Evolutionary conservation across 2,329 filamentous ascomycete species (phyloP), one percentile per base, ranked within the genome.

Genomic region (Trichophyton schoenleinii): DNA sequence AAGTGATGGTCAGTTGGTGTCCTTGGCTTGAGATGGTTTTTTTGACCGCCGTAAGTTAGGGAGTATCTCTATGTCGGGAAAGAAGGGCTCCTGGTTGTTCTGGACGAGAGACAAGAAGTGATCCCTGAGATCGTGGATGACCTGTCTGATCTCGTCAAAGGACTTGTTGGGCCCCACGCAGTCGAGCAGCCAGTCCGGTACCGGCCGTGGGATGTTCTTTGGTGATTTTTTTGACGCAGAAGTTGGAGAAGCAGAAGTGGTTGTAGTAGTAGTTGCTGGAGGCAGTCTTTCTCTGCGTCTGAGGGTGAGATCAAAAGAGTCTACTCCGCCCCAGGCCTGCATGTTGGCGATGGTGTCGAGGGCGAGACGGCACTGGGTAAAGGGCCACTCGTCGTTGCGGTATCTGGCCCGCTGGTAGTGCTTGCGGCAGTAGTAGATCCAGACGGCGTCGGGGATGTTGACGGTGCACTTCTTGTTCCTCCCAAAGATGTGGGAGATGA

Each of bases 401-500:
- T 91, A 91, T 0, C 86, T 80, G 49, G 80, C 81, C 5, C 88
- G 83, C 73, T 94, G 89, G 70, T 94, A 94, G 69, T 91, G 87
- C 70, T 91, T 91, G 41, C 89, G 83, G 71, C 89, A 94, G 70
- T 83, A 87, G 68, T 87, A 83, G 0, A 89, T 83, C 88, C 88
- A 92, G 1, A 89, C 81, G 22, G 82, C 73, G 4, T 81, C 75
- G 0, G 87, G 87, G 57, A 94, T 88, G 52, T 80, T 78, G 38
- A 86, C 81, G 0, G 89, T 94, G 68, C 84, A 87, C 6, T 82
- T 79, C 74, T 94, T 94, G 78, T 94, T 94, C 42, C 89, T 83
- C 22, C 89, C 89, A 67, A 92, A 92, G 61, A 91, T 82, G 68
- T 94, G 88, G 0, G 87, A 90, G 63, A 92, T 87, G 3, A 87